These are phyloP conservation scores for Zasmidium cellare DNA, from an alignment of 2,329 filamentous ascomycete genomes.

Conservation along the genomic window DNA sequence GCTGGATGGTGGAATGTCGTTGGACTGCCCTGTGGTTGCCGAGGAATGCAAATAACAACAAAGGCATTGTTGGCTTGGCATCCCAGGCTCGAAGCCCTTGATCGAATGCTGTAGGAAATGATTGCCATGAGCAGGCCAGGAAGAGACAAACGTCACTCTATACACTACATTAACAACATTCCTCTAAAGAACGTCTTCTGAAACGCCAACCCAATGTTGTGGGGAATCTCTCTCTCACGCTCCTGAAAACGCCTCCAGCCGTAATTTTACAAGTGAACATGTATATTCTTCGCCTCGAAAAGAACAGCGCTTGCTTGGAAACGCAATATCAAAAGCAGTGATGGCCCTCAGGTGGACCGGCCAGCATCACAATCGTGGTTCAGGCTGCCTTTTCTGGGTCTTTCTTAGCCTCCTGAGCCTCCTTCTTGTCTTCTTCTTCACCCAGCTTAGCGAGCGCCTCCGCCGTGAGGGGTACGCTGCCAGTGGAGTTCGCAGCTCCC, in stretches of 20 bases:
- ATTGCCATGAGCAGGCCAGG: background rate
- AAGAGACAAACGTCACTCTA: background rate
- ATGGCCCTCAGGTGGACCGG: background rate
- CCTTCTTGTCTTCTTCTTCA: slow-evolving; percentile 23
- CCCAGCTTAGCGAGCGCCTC: slow-evolving; percentile 33
- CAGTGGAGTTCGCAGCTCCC: slow-evolving; percentile 1
- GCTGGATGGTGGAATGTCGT: background rate
- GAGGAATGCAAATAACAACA: background rate
- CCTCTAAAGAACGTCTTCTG: background rate
- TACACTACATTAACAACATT: background rate
- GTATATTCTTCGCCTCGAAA: background rate
- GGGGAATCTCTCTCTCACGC: background rate
- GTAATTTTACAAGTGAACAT: background rate
- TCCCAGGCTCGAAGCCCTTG: background rate
- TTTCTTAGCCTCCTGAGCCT: slow-evolving; percentile 8
- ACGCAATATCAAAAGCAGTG: slow-evolving; percentile 4
- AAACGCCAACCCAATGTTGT: background rate
- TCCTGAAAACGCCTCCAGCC: background rate
- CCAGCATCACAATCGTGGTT: background rate
- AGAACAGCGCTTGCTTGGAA: slow-evolving; percentile 9
- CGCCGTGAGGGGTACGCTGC: slow-evolving; percentile 29
- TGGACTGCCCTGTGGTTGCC: background rate
- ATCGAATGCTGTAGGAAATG: background rate
- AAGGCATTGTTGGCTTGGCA: background rate
- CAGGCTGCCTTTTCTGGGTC: slow-evolving; percentile 3